Evolutionary conservation across 208 protist species (phyloP).

Genomic region (Wallacemonas sp.): DNA sequence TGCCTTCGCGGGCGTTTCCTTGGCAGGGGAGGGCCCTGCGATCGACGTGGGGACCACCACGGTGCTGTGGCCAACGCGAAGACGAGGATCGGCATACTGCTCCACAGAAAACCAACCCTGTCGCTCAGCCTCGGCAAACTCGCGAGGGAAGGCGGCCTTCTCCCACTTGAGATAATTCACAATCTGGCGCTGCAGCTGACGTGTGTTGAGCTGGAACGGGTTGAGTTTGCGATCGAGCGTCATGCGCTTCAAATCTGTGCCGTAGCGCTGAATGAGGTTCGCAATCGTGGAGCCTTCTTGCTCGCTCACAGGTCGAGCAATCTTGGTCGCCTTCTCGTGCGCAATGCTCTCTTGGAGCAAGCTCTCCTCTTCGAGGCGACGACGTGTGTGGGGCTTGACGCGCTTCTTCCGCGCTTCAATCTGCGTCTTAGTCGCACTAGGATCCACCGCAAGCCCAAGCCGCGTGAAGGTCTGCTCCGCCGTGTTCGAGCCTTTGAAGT

Average conservation of each 20-base stretch:
- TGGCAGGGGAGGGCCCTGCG: too few species aligned
- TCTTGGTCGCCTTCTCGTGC: slow-evolving; percentile 28
- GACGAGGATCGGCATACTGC: slow-evolving; percentile 52
- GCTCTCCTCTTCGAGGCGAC: slow-evolving; percentile 55
- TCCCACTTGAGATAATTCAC: slow-evolving; percentile 85
- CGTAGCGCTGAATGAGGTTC: slow-evolving; percentile 68
- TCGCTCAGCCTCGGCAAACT: slow-evolving; percentile 67
- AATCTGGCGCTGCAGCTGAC: slow-evolving; percentile 82
- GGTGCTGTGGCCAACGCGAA: slow-evolving; percentile 34
- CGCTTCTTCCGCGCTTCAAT: slow-evolving; percentile 50
- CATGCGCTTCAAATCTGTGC: slow-evolving; percentile 83
- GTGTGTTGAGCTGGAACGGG: slow-evolving; percentile 83
- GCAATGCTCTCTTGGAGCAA: slow-evolving; percentile 31
- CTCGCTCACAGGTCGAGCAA: slow-evolving; percentile 73
- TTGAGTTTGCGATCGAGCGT: slow-evolving; percentile 78
- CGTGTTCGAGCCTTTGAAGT: slow-evolving; percentile 62
- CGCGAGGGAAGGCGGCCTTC: slow-evolving; percentile 69
- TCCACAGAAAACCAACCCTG: slow-evolving; percentile 79
- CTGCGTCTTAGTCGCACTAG: slow-evolving; percentile 35
- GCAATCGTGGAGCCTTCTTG: slow-evolving; percentile 72
- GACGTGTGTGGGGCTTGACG: slow-evolving; percentile 37
- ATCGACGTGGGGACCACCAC: too few species aligned
- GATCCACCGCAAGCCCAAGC: slow-evolving; percentile 70
- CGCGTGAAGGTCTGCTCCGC: slow-evolving; percentile 78
- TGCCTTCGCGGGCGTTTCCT: background rate